phyloP scores from a whole-genome alignment of 179 eudicot species.

The Heliamphora pulchella region DNA sequence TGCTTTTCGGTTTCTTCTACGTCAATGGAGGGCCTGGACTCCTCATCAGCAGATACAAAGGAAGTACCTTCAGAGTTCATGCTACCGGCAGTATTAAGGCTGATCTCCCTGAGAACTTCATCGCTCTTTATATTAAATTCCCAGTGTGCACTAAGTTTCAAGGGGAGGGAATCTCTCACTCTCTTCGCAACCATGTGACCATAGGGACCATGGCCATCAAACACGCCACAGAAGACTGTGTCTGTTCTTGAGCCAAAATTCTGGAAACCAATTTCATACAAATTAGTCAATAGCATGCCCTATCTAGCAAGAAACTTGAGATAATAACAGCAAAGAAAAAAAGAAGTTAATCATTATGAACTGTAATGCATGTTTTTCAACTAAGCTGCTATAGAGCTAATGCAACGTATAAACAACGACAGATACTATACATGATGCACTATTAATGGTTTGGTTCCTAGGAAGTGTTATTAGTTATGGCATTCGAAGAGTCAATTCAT shows the following conservation, averaged over 20 bases:
- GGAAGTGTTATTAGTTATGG: too few species aligned
- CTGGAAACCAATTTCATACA: conserved; percentile 31
- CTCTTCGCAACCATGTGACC: conserved; percentile 94
- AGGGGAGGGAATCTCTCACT: conserved; percentile 83
- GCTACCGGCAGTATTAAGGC: conserved; percentile 40
- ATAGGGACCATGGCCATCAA: conserved; percentile 88
- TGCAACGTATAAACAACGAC: not conserved
- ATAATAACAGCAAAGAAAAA: not conserved
- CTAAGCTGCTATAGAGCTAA: not conserved
- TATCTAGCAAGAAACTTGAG: not conserved
- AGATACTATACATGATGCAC: not conserved
- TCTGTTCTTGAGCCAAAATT: conserved; percentile 72
- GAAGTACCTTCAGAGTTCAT: conserved; percentile 54
- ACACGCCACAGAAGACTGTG: conserved; percentile 76
- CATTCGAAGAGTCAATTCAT: too few species aligned
- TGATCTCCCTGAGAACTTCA: conserved; percentile 54
- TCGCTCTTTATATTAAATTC: conserved; percentile 50
- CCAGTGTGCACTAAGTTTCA: conserved; percentile 67
- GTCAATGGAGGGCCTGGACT: conserved; percentile 39
- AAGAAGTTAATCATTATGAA: not conserved
- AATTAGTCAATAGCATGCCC: not conserved
- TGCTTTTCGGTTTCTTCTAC: conserved; percentile 46
- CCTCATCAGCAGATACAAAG: conserved; percentile 50
- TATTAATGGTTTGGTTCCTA: too few species aligned
- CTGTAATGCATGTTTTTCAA: not conserved